phyloP scores from a whole-genome alignment of 2,329 filamentous ascomycete genomes.

The Claviceps sorghi region DNA sequence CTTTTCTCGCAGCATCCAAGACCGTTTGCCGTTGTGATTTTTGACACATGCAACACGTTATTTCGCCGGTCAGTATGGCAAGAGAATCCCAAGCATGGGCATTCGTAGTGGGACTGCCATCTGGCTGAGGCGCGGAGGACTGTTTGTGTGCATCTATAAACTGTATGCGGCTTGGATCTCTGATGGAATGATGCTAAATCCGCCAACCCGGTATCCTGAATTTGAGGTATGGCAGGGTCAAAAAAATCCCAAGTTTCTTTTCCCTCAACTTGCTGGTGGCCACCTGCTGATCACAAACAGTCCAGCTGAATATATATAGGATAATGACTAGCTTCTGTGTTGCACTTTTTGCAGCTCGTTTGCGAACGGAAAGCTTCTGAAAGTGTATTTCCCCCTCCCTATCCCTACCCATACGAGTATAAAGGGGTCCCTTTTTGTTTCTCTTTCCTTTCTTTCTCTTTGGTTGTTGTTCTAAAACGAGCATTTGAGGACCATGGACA shows the following conservation, averaged over 20 bases:
- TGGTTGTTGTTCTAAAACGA: too few relatives aligned
- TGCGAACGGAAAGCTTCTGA: neutral
- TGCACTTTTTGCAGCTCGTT: neutral
- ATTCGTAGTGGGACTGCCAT: neutral
- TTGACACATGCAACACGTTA: too few relatives aligned
- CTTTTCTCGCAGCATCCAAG: too few relatives aligned
- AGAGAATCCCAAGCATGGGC: too few relatives aligned
- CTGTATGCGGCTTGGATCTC: neutral
- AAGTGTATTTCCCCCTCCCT: neutral
- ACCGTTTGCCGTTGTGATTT: too few relatives aligned
- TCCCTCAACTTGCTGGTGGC: neutral
- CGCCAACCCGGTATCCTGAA: slow-evolving; percentile 1
- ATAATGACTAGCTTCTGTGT: neutral
- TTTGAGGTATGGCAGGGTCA: neutral
- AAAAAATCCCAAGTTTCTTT: neutral
- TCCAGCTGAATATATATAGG: neutral
- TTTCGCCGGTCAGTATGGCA: too few relatives aligned
- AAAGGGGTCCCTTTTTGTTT: too few relatives aligned
- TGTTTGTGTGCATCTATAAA: neutral
- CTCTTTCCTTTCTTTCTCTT: too few relatives aligned
- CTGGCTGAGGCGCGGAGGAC: neutral
- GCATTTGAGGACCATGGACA: neutral
- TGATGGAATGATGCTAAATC: slow-evolving; percentile 3
- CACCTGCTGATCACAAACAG: neutral
- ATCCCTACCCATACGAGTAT: too few relatives aligned